Base-by-base conservation (phyloP, 345 rosid species). In the Euphorbia tirucalli region DNA sequence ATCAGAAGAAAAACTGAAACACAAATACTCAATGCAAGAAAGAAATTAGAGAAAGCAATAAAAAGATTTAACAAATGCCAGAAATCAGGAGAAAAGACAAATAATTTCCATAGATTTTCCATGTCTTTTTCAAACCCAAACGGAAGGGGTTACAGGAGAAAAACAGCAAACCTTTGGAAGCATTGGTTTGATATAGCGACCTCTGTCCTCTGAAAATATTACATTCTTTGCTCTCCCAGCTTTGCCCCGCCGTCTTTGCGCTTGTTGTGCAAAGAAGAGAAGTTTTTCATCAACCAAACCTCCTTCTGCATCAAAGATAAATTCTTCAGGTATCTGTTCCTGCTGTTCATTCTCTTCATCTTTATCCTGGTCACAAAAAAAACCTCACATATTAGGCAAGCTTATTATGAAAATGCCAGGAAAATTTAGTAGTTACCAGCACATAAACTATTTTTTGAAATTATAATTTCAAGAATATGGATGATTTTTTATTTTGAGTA, bases 181-280 rank as follows among this genome's bases (percentile, higher is more conserved):
- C 96, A 94, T 94, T 78, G 98, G 95, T 85, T 94, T 94, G 58
- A 92, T 89, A 77, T 94, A 94, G 75, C 96, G 93, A 61, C 97
- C 98, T 83, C 98, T 88, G 67, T 94, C 97, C 89, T 94, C 97
- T 2, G 98, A 94, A 79, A 90, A 92, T 68, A 94, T 94, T 71
- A 90, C 87, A 83, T 94, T 94, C 83, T 94, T 92, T 19, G 98
- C 97, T 89, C 97, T 90, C 71, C 98, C 97, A 81, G 98, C 98
- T 84, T 88, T 90, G 37, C 98, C 98, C 69, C 66, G 59, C 35
- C 91, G 92, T 80, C 91, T 90, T 79, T 88, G 97, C 43, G 93
- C 96, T 89, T 94, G 98, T 79, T 92, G 98, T 71, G 96, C 96
- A 85, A 94, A 94, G 85, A 94, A 87, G 61, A 94, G 93, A 58